A percentile compares a stretch with the other conserved stretches of the same genome.
phyloP scores from a whole-genome alignment of 768 basidiomycete species.

The Suillus subalutaceus region DNA sequence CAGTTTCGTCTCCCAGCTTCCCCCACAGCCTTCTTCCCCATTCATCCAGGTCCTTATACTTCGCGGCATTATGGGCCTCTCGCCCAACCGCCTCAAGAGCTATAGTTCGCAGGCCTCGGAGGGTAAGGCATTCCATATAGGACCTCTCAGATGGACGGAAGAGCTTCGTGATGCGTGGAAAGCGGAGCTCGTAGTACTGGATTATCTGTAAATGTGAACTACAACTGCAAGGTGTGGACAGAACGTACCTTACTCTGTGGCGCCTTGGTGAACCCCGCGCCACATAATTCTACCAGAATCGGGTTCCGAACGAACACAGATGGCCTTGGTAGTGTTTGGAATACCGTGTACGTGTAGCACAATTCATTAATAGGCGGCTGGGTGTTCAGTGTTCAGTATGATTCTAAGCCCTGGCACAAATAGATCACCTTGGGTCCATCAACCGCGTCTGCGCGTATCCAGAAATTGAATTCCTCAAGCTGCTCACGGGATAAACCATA shows the following conservation, averaged over 20 bases:
- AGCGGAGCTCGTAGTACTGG: constrained; percentile 84
- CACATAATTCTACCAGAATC: constrained; percentile 71
- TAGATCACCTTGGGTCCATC: constrained; percentile 14
- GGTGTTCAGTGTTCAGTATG: constrained; percentile 8
- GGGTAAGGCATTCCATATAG: constrained; percentile 60
- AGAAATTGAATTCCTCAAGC: constrained; percentile 74
- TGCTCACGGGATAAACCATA: constrained; percentile 72
- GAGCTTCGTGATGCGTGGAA: constrained; percentile 76
- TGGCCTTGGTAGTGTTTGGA: constrained; percentile 53
- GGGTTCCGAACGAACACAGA: constrained; percentile 60
- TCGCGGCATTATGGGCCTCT: constrained; percentile 38
- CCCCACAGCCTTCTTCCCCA: constrained; percentile 44
- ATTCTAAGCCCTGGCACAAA: background rate
- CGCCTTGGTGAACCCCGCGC: constrained; percentile 84
- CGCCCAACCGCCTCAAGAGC: constrained; percentile 58
- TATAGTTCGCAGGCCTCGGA: constrained; percentile 54
- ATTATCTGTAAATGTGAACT: constrained; percentile 6
- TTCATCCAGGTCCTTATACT: constrained; percentile 54
- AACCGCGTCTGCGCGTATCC: constrained; percentile 42
- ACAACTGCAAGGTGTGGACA: background rate
- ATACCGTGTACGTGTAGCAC: constrained; percentile 59
- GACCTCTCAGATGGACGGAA: constrained; percentile 61
- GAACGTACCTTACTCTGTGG: constrained; percentile 50
- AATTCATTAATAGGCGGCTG: constrained; percentile 35
- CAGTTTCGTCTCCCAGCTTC: constrained; percentile 41